phyloP scores from a whole-genome alignment of 73 alveolate species.

The Paramecium octaurelia region DNA sequence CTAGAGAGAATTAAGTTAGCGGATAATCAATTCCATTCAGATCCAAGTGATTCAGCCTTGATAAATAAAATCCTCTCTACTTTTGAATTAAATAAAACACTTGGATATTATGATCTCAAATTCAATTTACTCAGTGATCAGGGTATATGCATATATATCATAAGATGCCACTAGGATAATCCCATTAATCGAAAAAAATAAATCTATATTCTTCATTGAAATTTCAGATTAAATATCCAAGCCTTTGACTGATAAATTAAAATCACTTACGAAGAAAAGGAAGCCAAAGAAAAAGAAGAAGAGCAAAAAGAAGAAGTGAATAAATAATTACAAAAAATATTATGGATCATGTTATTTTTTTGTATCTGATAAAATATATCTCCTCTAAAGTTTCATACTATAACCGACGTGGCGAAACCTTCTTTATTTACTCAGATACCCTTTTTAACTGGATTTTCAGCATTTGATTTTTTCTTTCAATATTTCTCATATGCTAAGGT shows the following conservation, averaged over 20 bases:
- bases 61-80: slow-evolving; percentile 27
- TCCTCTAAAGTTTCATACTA: background rate
- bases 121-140: slow-evolving; percentile 34
- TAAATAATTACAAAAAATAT: background rate
- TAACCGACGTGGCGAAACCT: background rate
- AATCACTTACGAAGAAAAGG: slow-evolving; percentile 50
- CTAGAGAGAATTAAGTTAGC: slow-evolving; percentile 53
- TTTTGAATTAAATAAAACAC: slow-evolving; percentile 18
- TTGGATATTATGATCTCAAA: slow-evolving; percentile 47
- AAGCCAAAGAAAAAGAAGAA: slow-evolving; percentile 62
- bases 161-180: slow-evolving; percentile 47
- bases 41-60: background rate
- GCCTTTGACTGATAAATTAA: slow-evolving; percentile 25
- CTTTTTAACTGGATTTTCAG: background rate
- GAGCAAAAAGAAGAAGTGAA: slow-evolving; percentile 45
- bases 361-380: background rate
- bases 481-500: background rate
- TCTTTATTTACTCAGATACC: background rate
- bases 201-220: slow-evolving; percentile 48
- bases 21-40: slow-evolving; percentile 48
- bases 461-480: background rate
- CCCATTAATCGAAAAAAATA: slow-evolving; percentile 41
- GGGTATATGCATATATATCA: background rate
- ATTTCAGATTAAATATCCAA: slow-evolving; percentile 53
- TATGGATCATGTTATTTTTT: background rate